phyloP scores from a whole-genome alignment of 768 basidiomycete genomes.

The Lyophyllum semitale region DNA sequence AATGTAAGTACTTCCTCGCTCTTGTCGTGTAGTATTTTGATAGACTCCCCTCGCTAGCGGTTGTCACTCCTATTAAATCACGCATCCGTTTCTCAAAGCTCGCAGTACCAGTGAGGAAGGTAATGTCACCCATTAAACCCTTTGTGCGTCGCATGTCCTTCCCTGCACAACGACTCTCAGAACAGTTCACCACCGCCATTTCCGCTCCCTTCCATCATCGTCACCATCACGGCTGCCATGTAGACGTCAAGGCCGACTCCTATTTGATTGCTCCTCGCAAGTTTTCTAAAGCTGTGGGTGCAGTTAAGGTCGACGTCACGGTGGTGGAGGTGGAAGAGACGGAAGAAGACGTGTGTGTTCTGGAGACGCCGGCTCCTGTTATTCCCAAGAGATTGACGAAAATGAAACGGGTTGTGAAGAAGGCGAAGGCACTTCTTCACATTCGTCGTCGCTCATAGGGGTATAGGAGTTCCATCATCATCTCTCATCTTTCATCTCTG shows the following conservation, averaged over 20 bases:
- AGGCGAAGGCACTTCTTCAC: neutral
- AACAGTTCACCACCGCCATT: neutral
- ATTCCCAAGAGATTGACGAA: neutral
- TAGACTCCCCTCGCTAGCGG: too few species aligned
- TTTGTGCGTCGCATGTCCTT: constrained; percentile 10
- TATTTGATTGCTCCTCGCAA: constrained; percentile 2
- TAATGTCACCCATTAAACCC: neutral
- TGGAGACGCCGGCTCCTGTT: neutral
- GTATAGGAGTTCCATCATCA: neutral
- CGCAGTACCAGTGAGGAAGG: constrained; percentile 2
- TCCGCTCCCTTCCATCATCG: neutral
- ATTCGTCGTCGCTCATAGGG: neutral
- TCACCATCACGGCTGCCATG: neutral
- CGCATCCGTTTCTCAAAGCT: constrained; percentile 5
- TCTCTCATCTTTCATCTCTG: neutral
- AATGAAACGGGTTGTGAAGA: neutral
- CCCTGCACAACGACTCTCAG: neutral
- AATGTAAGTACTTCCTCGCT: neutral
- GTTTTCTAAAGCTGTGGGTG: neutral
- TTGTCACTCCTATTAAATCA: neutral
- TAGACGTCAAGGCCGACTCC: constrained; percentile 1
- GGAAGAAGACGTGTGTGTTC: neutral
- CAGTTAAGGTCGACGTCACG: neutral
- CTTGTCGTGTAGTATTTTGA: neutral
- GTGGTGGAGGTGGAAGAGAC: neutral